phyloP scores from a whole-genome alignment of 202 grass and related monocot species.

The Miscanthus sacchariflorus region DNA sequence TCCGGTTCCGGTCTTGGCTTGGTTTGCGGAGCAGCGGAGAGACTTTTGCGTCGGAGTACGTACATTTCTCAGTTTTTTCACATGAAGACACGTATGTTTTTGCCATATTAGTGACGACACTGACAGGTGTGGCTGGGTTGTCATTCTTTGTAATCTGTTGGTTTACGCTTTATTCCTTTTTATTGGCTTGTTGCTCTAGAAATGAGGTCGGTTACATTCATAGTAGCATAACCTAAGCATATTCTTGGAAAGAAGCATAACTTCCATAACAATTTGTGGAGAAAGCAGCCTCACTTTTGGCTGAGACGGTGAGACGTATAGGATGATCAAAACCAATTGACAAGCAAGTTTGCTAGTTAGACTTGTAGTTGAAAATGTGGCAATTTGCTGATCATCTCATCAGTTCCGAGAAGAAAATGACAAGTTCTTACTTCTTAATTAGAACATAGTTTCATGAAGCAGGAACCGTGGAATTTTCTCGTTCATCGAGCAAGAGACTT shows the following conservation, averaged over 20 bases:
- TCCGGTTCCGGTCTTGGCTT: background rate
- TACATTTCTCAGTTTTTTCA: background rate
- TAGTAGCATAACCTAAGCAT: background rate
- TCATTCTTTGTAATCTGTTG: background rate
- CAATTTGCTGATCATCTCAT: background rate
- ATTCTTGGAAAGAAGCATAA: background rate
- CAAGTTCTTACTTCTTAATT: background rate
- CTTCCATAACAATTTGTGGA: background rate
- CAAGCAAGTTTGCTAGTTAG: background rate
- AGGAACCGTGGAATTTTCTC: background rate
- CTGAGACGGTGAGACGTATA: background rate
- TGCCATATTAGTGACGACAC: background rate
- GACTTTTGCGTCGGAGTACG: background rate
- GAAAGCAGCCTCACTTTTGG: background rate
- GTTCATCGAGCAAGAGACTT: background rate
- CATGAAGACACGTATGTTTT: background rate
- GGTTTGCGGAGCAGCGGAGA: background rate
- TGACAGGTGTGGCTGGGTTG: constrained; percentile 9
- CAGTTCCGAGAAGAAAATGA: background rate
- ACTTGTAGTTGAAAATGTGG: too few species aligned
- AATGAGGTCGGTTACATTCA: background rate
- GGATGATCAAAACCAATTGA: background rate
- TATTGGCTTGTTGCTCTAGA: background rate
- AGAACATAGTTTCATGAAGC: background rate
- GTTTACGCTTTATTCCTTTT: background rate